Evolutionary conservation across 805 yeast genomes (phyloP), one percentile per base, ranked within the genome.

Genomic region (Kazachstania bromeliacearum): DNA sequence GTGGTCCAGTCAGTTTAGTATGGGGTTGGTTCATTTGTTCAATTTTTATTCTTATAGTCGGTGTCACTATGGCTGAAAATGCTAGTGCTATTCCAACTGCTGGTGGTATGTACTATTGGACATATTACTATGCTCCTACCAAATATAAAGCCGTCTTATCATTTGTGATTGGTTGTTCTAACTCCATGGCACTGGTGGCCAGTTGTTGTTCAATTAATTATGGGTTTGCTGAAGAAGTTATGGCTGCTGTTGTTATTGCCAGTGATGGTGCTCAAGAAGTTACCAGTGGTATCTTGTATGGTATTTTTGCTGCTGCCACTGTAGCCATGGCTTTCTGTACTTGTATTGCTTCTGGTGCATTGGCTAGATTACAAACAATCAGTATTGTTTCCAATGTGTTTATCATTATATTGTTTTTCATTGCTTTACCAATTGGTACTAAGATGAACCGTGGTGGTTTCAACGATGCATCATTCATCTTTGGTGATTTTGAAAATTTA

Each of bases 21-120:
- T 80, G 87, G 87, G 80, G 84, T 32, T 80, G 88, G 88, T 56
- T 76, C 32, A 49, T 75, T 12, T 67, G 82, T 24, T 46, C 44
- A 1, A 40, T 64, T 12, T 73, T 77, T 46, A 75, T 79, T 37
- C 50, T 77, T 37, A 50, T 64, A 7, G 68, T 76, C 14, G 85
- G 84, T 17, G 41, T 70, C 7, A 65, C 79, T 13, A 71, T 81
- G 76, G 66, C 82, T 5, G 80, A 77, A 46, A 55, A 78, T 42
- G 82, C 79, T 1, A 70, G 78, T 25, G 71, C 85, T 1, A 70
- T 77, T 44, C 88, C 89, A 21, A 79, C 87, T 1, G 72, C 81
- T 15, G 87, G 88, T 36, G 88, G 88, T 6, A 60, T 79, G 26
- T 80, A 77, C 51, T 75, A 71, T 56, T 75, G 80, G 77, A 73